Percentiles rank a stretch among this genome's conserved stretches.
Evolutionary conservation across 2,329 filamentous ascomycete genomes (phyloP).

Genomic region (Drechslerella dactyloides): DNA sequence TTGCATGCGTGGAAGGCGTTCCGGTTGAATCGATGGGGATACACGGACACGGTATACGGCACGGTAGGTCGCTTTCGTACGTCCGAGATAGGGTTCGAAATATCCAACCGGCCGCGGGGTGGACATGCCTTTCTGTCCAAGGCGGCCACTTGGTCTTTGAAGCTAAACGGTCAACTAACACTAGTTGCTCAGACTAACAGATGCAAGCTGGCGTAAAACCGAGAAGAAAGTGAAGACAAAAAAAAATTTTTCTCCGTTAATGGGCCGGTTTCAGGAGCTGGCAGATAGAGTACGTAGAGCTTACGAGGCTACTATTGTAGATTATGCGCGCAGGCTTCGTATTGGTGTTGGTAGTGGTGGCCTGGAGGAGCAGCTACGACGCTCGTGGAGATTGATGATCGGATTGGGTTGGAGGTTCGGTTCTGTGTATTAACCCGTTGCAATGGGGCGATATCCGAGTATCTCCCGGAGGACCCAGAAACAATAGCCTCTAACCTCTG

Average conservation of each 20-base stretch:
- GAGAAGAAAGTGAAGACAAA: no score
- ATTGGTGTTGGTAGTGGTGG: no score
- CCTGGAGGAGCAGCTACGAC: neutral
- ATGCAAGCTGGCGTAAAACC: neutral
- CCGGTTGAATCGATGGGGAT: constrained; percentile 32
- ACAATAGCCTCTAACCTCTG: constrained; percentile 22
- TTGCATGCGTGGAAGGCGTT: constrained; percentile 12
- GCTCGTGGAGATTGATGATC: neutral
- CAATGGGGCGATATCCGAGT: constrained; percentile 14
- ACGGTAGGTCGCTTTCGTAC: neutral
- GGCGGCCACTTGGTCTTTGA: neutral
- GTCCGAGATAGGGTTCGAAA: neutral
- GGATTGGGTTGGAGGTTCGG: neutral
- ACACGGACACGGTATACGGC: neutral
- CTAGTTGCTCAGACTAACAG: no score
- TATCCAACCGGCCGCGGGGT: constrained; percentile 34
- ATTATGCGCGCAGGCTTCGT: neutral
- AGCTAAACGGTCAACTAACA: no score
- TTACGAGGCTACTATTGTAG: constrained; percentile 1
- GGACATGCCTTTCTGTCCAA: constrained; percentile 35
- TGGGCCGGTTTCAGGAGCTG: neutral
- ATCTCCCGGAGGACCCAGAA: constrained; percentile 28
- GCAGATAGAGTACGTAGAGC: neutral
- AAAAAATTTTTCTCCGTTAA: neutral
- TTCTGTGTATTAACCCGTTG: constrained; percentile 14